Conservation (phyloP, 768 basidiomycete genomes). For the Termitomyces titanicus region DNA sequence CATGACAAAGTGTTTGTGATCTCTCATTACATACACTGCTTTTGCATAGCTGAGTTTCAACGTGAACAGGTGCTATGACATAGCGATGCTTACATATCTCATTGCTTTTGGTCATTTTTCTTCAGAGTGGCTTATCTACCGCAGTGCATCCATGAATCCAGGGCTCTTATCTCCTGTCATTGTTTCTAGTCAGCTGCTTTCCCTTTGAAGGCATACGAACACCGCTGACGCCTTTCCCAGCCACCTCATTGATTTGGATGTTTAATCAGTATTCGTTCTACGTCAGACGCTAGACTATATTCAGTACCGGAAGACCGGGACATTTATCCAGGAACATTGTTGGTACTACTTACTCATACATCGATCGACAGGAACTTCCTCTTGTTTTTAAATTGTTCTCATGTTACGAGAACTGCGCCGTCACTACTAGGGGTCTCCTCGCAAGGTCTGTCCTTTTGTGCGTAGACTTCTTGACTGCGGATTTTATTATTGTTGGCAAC, state of each 20-base stretch:
- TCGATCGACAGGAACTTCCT: background rate
- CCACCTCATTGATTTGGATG: constrained; percentile 81
- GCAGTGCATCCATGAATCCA: constrained; percentile 58
- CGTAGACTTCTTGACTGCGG: background rate
- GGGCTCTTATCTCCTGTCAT: constrained; percentile 73
- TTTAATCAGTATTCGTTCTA: constrained; percentile 78
- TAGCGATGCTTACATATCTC: constrained; percentile 83
- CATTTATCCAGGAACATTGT: background rate
- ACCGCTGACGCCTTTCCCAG: constrained; percentile 32
- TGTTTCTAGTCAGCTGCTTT: constrained; percentile 69
- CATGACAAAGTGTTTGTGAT: constrained; percentile 67
- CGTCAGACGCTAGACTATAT: constrained; percentile 32
- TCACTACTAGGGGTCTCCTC: background rate
- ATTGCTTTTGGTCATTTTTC: constrained; percentile 89
- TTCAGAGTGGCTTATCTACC: constrained; percentile 81
- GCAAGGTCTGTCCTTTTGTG: background rate
- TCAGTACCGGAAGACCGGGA: background rate
- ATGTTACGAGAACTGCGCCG: background rate
- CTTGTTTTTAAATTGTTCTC: background rate
- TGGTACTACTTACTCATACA: background rate
- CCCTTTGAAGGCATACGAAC: background rate
- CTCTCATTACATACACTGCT: background rate
- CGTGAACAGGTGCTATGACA: constrained; percentile 78
- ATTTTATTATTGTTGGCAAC: background rate
- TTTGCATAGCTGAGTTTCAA: constrained; percentile 8